Evolutionary conservation across 2,329 filamentous ascomycete species (phyloP), one percentile per base, ranked within the genome.

Genomic region (Scedosporium minutisporum): DNA sequence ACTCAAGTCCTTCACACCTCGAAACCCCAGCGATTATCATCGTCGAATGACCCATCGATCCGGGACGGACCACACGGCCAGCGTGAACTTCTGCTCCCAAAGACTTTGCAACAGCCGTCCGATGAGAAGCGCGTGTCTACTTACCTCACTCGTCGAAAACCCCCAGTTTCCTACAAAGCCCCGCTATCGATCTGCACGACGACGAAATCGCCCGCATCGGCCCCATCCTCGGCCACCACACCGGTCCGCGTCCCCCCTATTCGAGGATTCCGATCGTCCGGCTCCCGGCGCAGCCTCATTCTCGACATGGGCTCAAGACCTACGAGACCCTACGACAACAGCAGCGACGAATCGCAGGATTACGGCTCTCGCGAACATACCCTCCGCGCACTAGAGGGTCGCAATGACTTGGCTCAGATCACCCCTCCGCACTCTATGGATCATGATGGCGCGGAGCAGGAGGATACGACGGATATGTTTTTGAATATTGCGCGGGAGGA

Each of bases 391-490:
- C 73, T 84, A 25, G 82, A 85, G 66, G 81, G 79, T 44, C 73
- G 74, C 38, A 74, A 76, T 58, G 75, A 57, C 12, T 33, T 18
- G 6, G 69, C 69, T 63, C 63, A 65, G 4, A 67, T 67, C 57
- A 29, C 42, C 23, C 44, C 60, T n/a, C 48, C 46, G n/a, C 23
- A 51, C 44, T 42, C 60, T 7, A 51, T 21, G 27, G 65, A 69
- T 27, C 67, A 71, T 23, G 65, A 73, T 68, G 57, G 70, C 68
- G 63, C 67, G 9, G 69, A 81, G 60, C 74, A 72, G 51, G 83
- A 86, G 62, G 83, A 84, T 65, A 82, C 78, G 3, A 81, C 81
- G 46, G 83, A 86, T 65, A 74, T 86, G 48, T 86, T 86, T 65
- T 77, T 86, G 64, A 80, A 76, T 62, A 85, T 86, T 64, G 83